phyloP scores from a whole-genome alignment of 2,329 filamentous ascomycete species.

The Aschersonia sp. region DNA sequence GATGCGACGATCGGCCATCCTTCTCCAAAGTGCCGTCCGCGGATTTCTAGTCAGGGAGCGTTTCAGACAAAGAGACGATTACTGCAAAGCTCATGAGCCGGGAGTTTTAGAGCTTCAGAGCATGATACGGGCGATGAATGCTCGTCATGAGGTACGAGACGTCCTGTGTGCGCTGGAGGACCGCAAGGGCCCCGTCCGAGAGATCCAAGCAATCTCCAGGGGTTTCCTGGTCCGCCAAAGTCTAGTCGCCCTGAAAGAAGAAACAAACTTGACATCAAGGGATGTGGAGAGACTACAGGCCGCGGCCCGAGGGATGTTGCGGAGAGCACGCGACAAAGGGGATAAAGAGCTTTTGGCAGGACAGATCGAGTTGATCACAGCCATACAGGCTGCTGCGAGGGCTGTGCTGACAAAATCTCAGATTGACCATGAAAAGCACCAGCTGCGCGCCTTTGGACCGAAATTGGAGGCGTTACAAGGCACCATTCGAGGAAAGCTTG shows the following conservation, averaged over 20 bases:
- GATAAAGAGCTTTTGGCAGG: constrained; percentile 37
- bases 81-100: constrained; percentile 55
- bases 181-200: constrained; percentile 47
- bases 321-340: constrained; percentile 40
- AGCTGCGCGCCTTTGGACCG: constrained; percentile 33
- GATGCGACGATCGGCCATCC: constrained; percentile 68
- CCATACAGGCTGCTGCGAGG: constrained; percentile 52
- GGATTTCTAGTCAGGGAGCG: constrained; percentile 58
- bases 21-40: constrained; percentile 65
- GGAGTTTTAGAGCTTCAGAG: constrained; percentile 72
- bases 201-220: constrained; percentile 51
- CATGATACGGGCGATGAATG: constrained; percentile 56
- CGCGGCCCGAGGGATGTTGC: constrained; percentile 50
- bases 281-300: constrained; percentile 49
- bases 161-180: constrained; percentile 43
- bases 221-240: constrained; percentile 51
- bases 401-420: constrained; percentile 44
- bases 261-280: constrained; percentile 35
- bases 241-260: constrained; percentile 38
- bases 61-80: constrained; percentile 45
- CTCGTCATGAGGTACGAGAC: constrained; percentile 41
- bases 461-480: constrained; percentile 32
- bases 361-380: constrained; percentile 32
- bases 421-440: constrained; percentile 33
- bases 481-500: constrained; percentile 29